A percentile compares a stretch with the other conserved stretches of the same genome.
phyloP scores from a whole-genome alignment of 2,329 filamentous ascomycete species.

The Aspergillus cejpii region DNA sequence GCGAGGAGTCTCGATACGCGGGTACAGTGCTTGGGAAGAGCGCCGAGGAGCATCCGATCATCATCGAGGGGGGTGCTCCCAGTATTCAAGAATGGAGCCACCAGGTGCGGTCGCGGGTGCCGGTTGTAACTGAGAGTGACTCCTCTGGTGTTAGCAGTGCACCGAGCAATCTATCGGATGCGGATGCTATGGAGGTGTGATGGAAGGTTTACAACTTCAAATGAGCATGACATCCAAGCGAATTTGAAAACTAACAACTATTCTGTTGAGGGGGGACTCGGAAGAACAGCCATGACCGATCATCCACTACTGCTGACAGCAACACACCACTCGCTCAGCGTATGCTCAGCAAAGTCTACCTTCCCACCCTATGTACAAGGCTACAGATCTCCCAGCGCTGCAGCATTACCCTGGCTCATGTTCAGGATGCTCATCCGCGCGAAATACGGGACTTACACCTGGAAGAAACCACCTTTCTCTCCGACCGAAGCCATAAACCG shows the following conservation, averaged over 20 bases:
- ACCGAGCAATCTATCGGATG: conserved; percentile 36
- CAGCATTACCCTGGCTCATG: no score
- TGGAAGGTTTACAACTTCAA: conserved; percentile 4
- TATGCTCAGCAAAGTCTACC: background rate
- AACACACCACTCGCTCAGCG: background rate
- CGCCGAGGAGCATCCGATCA: conserved; percentile 62
- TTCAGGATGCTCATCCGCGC: no score
- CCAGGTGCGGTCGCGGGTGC: conserved; percentile 31
- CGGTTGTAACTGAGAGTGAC: conserved; percentile 26
- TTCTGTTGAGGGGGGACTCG: background rate
- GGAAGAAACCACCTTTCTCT: no score
- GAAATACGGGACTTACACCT: no score
- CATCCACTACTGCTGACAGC: no score
- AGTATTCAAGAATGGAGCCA: conserved; percentile 60
- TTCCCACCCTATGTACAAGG: background rate
- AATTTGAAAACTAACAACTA: no score
- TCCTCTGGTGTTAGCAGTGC: conserved; percentile 38
- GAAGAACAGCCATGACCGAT: background rate
- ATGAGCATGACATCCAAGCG: no score
- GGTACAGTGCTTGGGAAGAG: conserved; percentile 74
- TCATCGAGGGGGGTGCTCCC: conserved; percentile 70
- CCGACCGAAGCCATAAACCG: no score
- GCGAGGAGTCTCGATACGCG: conserved; percentile 77
- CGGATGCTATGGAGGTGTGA: conserved; percentile 35
- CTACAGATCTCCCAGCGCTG: no score